Percentiles rank a stretch among this genome's conserved stretches.
Evolutionary conservation across 768 basidiomycete species (phyloP).

Genomic region (Rhodotorula diobovata): DNA sequence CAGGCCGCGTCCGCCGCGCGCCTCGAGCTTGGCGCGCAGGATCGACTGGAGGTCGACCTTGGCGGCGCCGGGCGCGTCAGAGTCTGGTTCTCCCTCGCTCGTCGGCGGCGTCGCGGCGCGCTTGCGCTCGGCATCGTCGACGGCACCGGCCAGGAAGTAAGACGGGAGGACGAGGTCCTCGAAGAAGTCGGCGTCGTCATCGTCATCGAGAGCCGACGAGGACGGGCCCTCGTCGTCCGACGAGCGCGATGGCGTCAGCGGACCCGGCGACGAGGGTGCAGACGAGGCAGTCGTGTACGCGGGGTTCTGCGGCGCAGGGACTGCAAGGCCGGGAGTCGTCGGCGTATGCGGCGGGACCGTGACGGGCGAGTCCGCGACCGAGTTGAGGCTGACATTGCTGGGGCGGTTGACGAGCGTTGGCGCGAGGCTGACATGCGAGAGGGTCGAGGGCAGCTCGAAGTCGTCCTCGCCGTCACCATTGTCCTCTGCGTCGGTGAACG

Average conservation of each 20-base stretch:
- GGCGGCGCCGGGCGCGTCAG: not conserved
- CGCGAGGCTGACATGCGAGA: not conserved
- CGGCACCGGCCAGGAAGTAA: constrained; percentile 23
- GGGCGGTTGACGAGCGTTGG: not conserved
- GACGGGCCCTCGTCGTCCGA: constrained; percentile 2
- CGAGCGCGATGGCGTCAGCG: not conserved
- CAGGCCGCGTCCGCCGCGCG: constrained; percentile 5
- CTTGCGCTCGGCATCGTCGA: not conserved
- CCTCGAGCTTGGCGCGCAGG: constrained; percentile 16
- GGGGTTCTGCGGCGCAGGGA: not conserved
- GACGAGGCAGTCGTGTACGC: not conserved
- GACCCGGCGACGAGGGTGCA: not conserved
- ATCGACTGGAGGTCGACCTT: constrained; percentile 23
- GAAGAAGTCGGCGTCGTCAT: constrained; percentile 37
- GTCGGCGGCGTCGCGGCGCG: constrained; percentile 27
- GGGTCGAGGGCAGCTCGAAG: constrained; percentile 2
- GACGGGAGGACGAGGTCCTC: constrained; percentile 28
- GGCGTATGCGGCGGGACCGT: not conserved
- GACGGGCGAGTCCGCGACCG: not conserved
- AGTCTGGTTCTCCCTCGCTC: constrained; percentile 23
- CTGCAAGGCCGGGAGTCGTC: not conserved
- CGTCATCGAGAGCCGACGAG: constrained; percentile 1
- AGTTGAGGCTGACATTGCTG: not conserved
- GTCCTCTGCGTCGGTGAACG: constrained; percentile 10
- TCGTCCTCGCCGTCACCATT: not conserved